Evolutionary conservation across 192 early-diverging fungal species (phyloP), one percentile per base, ranked within the genome.

Genomic region (Backusella morwellensis): DNA sequence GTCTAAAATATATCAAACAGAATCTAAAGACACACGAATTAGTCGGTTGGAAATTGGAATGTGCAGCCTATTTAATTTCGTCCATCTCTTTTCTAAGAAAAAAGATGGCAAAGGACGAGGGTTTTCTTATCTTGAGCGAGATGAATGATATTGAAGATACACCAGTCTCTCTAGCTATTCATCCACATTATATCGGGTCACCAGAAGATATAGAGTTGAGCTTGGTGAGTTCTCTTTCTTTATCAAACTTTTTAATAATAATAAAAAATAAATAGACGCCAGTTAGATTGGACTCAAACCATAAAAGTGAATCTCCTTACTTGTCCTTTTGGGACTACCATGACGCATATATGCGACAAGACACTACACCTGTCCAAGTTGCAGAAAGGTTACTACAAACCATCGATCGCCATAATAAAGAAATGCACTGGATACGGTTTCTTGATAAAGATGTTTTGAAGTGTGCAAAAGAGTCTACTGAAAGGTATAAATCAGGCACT

Each of bases 381-480:
- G 83, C 83, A 4, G 72, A 83, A 26, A 75, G 68, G 3, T 36
- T 86, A 50, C 6, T 88, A 4, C 66, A 66, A 0, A 35, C 35
- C 1, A 54, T 85, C 11, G 23, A 63, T 11, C 44, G 82, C 0
- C 68, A 75, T 34, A 81, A 12, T 42, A 76, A 70, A 21, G 73
- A 38, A 35, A 50, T 72, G 47, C 50, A 82, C 59, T 44, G 63
- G 35, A 54, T 85, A 14, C 56, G 73, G 36, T n/a, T 40, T 44
- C 82, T 76, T 41, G 47, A 79, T 14, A 38, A 75, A 35, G 84
- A 88, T 5, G 77, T 86, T 29, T 41, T 87, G 1, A 68, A 75
- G 21, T 89, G 91, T 70, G 91, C 91, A 1, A 69, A 73, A 17
- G 87, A 52, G 15, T 93, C 91, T 12, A 87, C 88, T 12, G 74